A percentile compares a stretch with the other conserved stretches of the same genome.
These are phyloP conservation scores for Aspergillus sp. DNA, from an alignment of 2,329 filamentous ascomycete genomes.

Conservation along the genomic window DNA sequence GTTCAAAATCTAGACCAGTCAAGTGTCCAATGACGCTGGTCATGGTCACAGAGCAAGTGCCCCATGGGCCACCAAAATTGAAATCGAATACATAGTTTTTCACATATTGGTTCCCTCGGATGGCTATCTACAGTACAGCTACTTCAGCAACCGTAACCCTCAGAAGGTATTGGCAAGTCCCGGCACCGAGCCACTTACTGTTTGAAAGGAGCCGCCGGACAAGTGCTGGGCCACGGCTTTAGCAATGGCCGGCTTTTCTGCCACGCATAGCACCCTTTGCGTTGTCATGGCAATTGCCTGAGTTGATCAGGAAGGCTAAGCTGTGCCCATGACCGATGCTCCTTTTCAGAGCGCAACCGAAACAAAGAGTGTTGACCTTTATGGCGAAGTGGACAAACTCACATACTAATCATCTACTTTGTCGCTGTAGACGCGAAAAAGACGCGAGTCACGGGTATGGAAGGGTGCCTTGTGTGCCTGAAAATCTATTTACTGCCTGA, in stretches of 20 bases:
- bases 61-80: conserved; percentile 79
- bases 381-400: background rate
- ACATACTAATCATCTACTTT: too few relatives aligned
- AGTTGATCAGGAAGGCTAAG: background rate
- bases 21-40: conserved; percentile 91
- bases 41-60: conserved; percentile 83
- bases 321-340: background rate
- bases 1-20: conserved; percentile 74
- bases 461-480: conserved; percentile 2
- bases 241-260: conserved; percentile 91
- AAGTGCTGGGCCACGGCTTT: conserved; percentile 91
- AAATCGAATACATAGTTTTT: conserved; percentile 96
- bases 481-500: background rate
- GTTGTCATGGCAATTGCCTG: conserved; percentile 16
- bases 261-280: conserved; percentile 69
- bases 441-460: conserved; percentile 24
- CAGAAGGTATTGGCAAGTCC: background rate
- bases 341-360: background rate
- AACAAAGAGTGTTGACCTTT: background rate
- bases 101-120: conserved; percentile 71
- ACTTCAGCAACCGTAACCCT: conserved; percentile 21
- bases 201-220: conserved; percentile 71
- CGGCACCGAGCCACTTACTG: conserved; percentile 55
- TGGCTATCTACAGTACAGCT: conserved; percentile 63
- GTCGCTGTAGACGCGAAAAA: background rate